phyloP scores from a whole-genome alignment of 495 filamentous ascomycete genomes.

The Aspergillus asperescens region DNA sequence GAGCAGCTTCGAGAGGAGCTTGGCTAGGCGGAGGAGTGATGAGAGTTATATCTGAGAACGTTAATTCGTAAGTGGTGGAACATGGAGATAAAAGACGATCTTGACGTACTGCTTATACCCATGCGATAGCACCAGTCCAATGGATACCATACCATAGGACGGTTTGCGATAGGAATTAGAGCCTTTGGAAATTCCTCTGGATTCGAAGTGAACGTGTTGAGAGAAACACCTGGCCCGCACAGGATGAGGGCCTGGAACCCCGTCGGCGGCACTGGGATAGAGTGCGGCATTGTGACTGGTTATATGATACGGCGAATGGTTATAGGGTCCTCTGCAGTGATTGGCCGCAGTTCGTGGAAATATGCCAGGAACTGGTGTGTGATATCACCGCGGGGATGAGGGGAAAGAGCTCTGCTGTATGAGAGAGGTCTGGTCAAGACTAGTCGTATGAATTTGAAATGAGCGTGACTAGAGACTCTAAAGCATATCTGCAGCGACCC shows the following conservation, averaged over 20 bases:
- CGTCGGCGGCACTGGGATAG: conserved; percentile 56
- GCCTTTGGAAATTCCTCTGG: conserved; percentile 88
- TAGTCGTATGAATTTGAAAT: not conserved
- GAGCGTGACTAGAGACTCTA: not conserved
- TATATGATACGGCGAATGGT: not conserved
- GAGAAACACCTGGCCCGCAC: conserved; percentile 83
- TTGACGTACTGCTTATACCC: conserved; percentile 65
- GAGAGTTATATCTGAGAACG: conserved; percentile 65
- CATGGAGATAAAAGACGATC: not conserved
- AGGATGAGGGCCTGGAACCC: conserved; percentile 93
- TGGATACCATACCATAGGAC: conserved; percentile 94
- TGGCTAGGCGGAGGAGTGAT: conserved; percentile 72
- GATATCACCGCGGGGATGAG: conserved; percentile 9
- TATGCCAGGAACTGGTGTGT: not conserved
- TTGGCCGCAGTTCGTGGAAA: not conserved
- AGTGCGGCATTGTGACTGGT: conserved; percentile 16
- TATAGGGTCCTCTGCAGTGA: not conserved
- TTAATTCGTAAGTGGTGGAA: not conserved
- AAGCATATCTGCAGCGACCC: not conserved
- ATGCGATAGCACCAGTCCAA: conserved; percentile 85
- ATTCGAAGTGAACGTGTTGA: conserved; percentile 87
- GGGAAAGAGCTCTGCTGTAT: conserved; percentile 1
- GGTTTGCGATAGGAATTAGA: conserved; percentile 85
- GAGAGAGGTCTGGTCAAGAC: not conserved
- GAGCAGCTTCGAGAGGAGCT: conserved; percentile 65